Conservation (phyloP, 345 rosid genomes). For the Carallia brachiata region DNA sequence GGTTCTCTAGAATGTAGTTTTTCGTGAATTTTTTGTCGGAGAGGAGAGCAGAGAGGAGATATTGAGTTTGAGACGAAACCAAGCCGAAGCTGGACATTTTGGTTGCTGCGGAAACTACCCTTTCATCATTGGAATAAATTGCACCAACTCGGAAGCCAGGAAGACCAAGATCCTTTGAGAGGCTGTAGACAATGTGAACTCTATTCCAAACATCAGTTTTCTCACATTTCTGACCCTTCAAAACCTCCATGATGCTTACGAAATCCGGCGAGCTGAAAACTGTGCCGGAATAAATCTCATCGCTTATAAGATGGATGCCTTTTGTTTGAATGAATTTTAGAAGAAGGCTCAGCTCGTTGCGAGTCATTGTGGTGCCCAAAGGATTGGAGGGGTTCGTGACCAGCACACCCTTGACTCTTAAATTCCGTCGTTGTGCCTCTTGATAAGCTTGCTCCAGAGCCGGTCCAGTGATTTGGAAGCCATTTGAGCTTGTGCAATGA, state of each 20-base stretch:
- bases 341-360: conserved; percentile 61
- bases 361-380: conserved; percentile 64
- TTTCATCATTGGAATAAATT: conserved; percentile 65
- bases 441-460: conserved; percentile 65
- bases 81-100: conserved; percentile 89
- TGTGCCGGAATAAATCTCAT: conserved; percentile 78
- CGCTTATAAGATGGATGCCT: conserved; percentile 66
- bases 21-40: conserved; percentile 72
- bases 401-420: conserved; percentile 70
- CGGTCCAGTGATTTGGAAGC: conserved; percentile 42
- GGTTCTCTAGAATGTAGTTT: conserved; percentile 54
- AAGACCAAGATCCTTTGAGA: conserved; percentile 74
- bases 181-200: conserved; percentile 70
- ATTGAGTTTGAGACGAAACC: conserved; percentile 83
- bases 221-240: conserved; percentile 48
- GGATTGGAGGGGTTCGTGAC: conserved; percentile 85
- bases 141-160: conserved; percentile 90
- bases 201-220: conserved; percentile 46
- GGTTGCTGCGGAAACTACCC: conserved; percentile 63
- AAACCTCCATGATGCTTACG: conserved; percentile 61
- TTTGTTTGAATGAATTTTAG: conserved; percentile 54
- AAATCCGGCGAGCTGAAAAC: conserved; percentile 65
- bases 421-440: conserved; percentile 52
- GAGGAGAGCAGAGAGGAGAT: conserved; percentile 59
- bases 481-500: conserved; percentile 49